Base-by-base conservation (phyloP, 768 basidiomycete species). In the Panus rudis region DNA sequence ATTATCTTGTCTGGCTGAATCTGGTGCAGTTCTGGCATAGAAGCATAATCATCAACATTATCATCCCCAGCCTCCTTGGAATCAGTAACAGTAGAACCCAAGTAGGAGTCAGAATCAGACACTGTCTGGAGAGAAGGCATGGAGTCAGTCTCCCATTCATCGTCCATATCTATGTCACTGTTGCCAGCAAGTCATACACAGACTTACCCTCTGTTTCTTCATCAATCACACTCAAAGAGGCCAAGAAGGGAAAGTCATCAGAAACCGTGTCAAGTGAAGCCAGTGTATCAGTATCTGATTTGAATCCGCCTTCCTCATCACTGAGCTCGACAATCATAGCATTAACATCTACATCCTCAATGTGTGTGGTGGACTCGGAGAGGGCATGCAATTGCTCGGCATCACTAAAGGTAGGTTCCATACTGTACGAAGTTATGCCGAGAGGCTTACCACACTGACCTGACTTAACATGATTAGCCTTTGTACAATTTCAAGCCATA, bases 401-500 rank as follows among this genome's bases (percentile, higher is more conserved):
- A 7, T 31, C 21, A 6, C 10, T 25, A 19, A 28, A 20, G 21
- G 37, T 37, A n/a, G 43, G 6, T 14, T 16, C n/a, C 4, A 47
- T n/a, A 16, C 23, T 43, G 17, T 28, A 14, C 6, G 27, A 3
- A 4, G 4, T 13, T 4, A 47, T 21, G 6, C 35, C 46, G 6
- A 41, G 41, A 6, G 41, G 41, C 35, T 43, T 34, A 7, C 46
- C 46, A 12, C n/a, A 5, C 7, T 26, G 32, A n/a, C 20, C 25
- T 21, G 41, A 47, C 22, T 17, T 8, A 4, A 21, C 33, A 4
- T n/a, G 4, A 13, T 19, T 41, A 10, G 39, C 28, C 7, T 10
- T 6, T 20, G 45, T 39, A 21, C 45, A 46, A 17, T 46, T 24
- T 12, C 40, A 31, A 17, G 45, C 21, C 22, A 46, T 12, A 22